Base-by-base conservation (phyloP, 805 yeast species). In the Pichia exigua region DNA sequence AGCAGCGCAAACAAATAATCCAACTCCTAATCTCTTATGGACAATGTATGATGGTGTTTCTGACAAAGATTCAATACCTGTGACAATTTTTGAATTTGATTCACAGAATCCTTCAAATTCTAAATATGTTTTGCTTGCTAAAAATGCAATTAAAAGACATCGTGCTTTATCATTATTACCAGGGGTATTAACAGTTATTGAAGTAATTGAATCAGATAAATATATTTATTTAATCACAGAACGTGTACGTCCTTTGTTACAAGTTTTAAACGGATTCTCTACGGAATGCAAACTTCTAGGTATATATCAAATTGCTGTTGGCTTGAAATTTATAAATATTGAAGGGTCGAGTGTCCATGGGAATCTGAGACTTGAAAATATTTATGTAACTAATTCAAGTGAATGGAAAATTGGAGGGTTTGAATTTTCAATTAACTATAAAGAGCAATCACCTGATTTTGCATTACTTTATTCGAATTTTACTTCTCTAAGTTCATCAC, bases 401-500 rank as follows among this genome's bases (percentile, higher is more conserved):
- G 95, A 86, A 61, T 88, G 96, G 92, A 83, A 81, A 53, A 63
- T 91, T 27, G 85, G 86, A 53, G 96, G 96, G 1, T 81, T 90
- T 60, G 97, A 91, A 65, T 65, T 83, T 1, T 67, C 81, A 38
- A 74, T 84, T 2, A 76, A 72, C 50, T 63, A 76, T 43, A 69
- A 76, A 5, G 82, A 75, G 20, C 32, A 40, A 15, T 40, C 51
- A 13, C 72, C 67, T 47, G 75, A 76, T 21, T 62, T 69, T 63
- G n/a, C 59, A 45, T 8, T 32, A 1, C 27, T 47, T 20, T 51
- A 41, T 55, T 22, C 35, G 57, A 54, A 43, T 66, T 65, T 26
- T 40, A 48, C 63, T 59, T 7, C 49, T 48, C 52, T 61, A 22
- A 59, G 65, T 59, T 44, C 65, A 42, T 65, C 53, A 54, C 63